Percentiles rank a stretch among this genome's conserved stretches.
These are phyloP conservation scores for Vanrija sp. DNA, from an alignment of 1,284 basidiomycete genomes.

Conservation along the genomic window DNA sequence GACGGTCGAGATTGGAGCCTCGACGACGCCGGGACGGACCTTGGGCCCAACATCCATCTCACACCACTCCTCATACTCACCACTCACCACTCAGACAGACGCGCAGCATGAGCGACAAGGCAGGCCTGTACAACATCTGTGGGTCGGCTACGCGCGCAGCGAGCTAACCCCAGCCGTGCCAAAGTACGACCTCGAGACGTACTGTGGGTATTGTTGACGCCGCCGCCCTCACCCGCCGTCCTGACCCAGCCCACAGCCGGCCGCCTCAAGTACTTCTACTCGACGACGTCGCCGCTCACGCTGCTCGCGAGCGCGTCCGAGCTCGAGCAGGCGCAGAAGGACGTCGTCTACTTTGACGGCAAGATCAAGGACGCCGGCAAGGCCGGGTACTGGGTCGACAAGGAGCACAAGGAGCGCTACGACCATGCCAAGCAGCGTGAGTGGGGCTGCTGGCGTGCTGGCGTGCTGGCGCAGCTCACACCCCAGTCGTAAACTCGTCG, in stretches of 20 bases:
- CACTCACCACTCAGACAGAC: too few species aligned
- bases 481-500: constrained; percentile 49
- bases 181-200: constrained; percentile 37
- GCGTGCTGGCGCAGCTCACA: background rate
- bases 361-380: constrained; percentile 41
- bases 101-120: background rate
- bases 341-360: constrained; percentile 44
- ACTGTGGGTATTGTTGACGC: constrained; percentile 21
- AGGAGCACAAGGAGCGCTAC: constrained; percentile 37
- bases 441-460: constrained; percentile 11
- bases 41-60: too few species aligned
- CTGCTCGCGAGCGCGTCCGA: constrained; percentile 50
- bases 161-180: constrained; percentile 28
- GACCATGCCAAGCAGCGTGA: constrained; percentile 51
- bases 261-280: constrained; percentile 54
- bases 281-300: constrained; percentile 54
- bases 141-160: background rate
- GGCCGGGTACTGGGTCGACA: constrained; percentile 41
- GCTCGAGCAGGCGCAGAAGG: constrained; percentile 40
- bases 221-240: background rate
- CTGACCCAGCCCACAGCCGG: constrained; percentile 36
- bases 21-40: too few species aligned
- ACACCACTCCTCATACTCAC: too few species aligned
- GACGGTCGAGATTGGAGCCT: too few species aligned
- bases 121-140: constrained; percentile 33